These are phyloP conservation scores for Naganishia sp. DNA, from an alignment of 1,284 basidiomycete genomes.

Conservation along the genomic window DNA sequence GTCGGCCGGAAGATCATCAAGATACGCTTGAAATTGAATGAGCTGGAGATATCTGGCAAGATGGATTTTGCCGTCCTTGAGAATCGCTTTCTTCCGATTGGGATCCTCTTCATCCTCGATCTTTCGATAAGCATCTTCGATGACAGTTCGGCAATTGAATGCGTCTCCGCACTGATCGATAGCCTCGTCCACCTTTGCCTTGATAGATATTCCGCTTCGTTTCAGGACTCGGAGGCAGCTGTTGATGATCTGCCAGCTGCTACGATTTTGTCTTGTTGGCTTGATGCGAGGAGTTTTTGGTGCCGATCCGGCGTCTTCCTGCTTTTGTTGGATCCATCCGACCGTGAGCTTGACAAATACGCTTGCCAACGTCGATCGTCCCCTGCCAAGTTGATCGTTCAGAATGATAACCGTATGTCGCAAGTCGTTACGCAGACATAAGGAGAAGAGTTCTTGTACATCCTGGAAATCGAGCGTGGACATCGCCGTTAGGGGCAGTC, in stretches of 20 bases:
- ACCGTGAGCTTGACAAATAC: constrained; percentile 84
- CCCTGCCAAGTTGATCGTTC: constrained; percentile 94
- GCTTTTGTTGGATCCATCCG: constrained; percentile 66
- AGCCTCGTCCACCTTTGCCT: constrained; percentile 82
- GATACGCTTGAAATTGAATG: constrained; percentile 90
- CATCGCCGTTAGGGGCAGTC: constrained; percentile 84
- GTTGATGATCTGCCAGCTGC: constrained; percentile 67
- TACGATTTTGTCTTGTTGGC: constrained; percentile 36
- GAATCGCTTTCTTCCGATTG: constrained; percentile 64
- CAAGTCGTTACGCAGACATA: constrained; percentile 74
- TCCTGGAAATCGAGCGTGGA: constrained; percentile 58
- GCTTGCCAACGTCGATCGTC: constrained; percentile 87
- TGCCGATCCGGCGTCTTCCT: constrained; percentile 28
- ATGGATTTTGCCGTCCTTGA: constrained; percentile 75
- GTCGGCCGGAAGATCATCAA: constrained; percentile 81
- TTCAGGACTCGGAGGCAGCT: constrained; percentile 78
- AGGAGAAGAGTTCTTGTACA: constrained; percentile 70
- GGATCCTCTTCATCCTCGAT: constrained; percentile 79
- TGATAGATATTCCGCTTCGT: constrained; percentile 84
- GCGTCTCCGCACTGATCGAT: constrained; percentile 85
- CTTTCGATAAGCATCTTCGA: constrained; percentile 67
- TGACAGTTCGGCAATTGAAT: constrained; percentile 79
- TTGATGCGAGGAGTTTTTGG: constrained; percentile 34
- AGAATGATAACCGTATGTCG: constrained; percentile 78
- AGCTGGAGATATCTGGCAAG: constrained; percentile 86